Evolutionary conservation across 306 rosid species (phyloP).

Genomic region (Psophocarpus tetragonolobus): DNA sequence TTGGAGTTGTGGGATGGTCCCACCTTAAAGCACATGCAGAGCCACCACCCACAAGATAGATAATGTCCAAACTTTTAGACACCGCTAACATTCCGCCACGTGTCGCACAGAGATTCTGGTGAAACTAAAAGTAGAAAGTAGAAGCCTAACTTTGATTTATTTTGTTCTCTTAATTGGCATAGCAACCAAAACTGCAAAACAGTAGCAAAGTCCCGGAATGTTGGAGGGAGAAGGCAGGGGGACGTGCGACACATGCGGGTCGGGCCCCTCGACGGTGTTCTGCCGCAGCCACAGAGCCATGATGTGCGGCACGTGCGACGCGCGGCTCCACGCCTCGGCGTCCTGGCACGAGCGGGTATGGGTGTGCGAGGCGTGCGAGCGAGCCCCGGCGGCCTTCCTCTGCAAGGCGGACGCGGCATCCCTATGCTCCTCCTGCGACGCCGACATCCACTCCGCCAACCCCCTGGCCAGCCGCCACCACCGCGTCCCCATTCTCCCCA

Average conservation of each 20-base stretch:
- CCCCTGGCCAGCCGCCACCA: constrained; percentile 95
- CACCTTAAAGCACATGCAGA: constrained; percentile 6
- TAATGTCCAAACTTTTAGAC: constrained; percentile 43
- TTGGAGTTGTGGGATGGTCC: background rate
- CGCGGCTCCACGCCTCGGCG: constrained; percentile 53
- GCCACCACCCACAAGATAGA: constrained; percentile 82
- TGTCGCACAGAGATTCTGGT: constrained; percentile 57
- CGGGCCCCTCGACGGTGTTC: constrained; percentile 57
- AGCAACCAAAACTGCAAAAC: background rate
- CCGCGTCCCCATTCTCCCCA: constrained; percentile 72
- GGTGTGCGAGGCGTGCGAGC: constrained; percentile 92
- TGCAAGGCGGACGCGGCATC: constrained; percentile 95
- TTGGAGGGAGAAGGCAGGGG: constrained; percentile 38
- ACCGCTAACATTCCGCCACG: constrained; percentile 68
- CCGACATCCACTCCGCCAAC: constrained; percentile 88
- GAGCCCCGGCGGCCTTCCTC: constrained; percentile 74
- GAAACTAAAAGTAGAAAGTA: too few species aligned
- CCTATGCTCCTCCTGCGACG: constrained; percentile 79
- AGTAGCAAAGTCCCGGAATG: constrained; percentile 31
- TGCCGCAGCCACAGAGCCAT: constrained; percentile 69
- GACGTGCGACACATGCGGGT: constrained; percentile 64
- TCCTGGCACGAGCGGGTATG: constrained; percentile 82
- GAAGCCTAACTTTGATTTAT: too few species aligned
- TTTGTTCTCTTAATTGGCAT: background rate
- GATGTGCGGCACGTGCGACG: constrained; percentile 65